These are phyloP conservation scores for Oehlia diaphana DNA, from an alignment of 192 early-diverging fungal species.

Conservation along the genomic window DNA sequence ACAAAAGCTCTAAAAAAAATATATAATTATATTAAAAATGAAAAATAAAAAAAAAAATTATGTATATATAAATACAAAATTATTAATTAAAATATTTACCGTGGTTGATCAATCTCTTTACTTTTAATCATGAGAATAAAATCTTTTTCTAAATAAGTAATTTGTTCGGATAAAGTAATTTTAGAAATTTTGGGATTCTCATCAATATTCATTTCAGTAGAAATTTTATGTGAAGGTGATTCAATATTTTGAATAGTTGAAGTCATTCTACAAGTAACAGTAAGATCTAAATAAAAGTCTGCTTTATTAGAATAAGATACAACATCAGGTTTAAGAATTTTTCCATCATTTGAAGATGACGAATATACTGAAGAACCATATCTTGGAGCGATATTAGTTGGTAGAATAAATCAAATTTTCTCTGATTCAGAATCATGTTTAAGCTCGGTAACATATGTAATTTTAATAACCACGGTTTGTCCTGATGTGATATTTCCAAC, in stretches of 20 bases:
- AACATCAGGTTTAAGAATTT: not conserved
- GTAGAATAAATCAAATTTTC: conserved; percentile 48
- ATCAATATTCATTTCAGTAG: conserved; percentile 24
- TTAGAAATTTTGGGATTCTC: conserved; percentile 30
- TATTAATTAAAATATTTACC: not conserved
- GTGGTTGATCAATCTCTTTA: conserved; percentile 34
- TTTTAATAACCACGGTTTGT: conserved; percentile 35
- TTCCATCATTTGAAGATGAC: not conserved
- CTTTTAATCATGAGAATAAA: conserved; percentile 31
- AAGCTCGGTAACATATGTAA: conserved; percentile 51
- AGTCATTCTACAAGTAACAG: conserved; percentile 30
- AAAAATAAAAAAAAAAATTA: not conserved
- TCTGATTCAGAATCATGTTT: conserved; percentile 49
- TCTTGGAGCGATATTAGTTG: conserved; percentile 48
- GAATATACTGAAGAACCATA: conserved; percentile 27
- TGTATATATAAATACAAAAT: not conserved
- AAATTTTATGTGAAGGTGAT: conserved; percentile 48
- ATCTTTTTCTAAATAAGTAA: conserved; percentile 41
- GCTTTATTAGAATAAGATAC: not conserved
- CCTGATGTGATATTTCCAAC: conserved; percentile 52
- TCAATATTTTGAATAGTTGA: conserved; percentile 38
- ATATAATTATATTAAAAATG: not conserved
- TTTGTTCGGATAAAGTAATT: conserved; percentile 23
- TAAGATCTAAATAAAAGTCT: conserved; percentile 19
- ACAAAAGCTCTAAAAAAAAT: conserved; percentile 9